These are phyloP conservation scores for Dioszegia hungarica DNA, from an alignment of 768 basidiomycete species.

Conservation along the genomic window DNA sequence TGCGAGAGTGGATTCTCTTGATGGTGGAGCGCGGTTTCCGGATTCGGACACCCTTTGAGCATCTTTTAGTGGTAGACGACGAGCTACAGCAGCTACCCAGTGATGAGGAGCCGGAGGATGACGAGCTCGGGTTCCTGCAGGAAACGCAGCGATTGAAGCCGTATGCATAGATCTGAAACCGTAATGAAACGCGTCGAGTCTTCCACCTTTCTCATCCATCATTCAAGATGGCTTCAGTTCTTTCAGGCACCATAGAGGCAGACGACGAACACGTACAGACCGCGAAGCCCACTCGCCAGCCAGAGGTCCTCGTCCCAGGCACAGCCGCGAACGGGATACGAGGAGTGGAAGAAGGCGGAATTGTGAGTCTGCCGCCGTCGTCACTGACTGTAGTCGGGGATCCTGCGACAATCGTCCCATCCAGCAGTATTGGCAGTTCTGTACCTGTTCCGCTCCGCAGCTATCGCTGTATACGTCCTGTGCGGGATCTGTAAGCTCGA, in stretches of 20 bases:
- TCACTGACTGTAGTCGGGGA: slow-evolving; percentile 23
- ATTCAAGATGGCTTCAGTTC: neutral
- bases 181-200: neutral
- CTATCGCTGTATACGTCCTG: slow-evolving; percentile 89
- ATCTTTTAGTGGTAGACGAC: slow-evolving; percentile 29
- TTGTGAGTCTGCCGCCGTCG: slow-evolving; percentile 33
- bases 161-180: slow-evolving; percentile 25
- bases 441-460: slow-evolving; percentile 78
- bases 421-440: slow-evolving; percentile 77
- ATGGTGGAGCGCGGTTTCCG: slow-evolving; percentile 50
- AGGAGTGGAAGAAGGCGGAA: slow-evolving; percentile 73
- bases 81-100: slow-evolving; percentile 21
- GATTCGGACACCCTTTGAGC: slow-evolving; percentile 43
- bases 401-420: slow-evolving; percentile 47
- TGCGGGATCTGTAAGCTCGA: slow-evolving; percentile 59
- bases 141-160: slow-evolving; percentile 45
- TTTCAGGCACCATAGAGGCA: slow-evolving; percentile 68
- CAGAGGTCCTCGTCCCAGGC: too few species aligned
- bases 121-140: slow-evolving; percentile 37
- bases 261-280: slow-evolving; percentile 56
- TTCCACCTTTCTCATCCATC: neutral
- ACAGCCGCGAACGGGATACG: too few species aligned
- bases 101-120: slow-evolving; percentile 37
- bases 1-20: slow-evolving; percentile 47
- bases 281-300: slow-evolving; percentile 29